phyloP scores from a whole-genome alignment of 2,329 filamentous ascomycete species.

The Hypoxylon sp. region DNA sequence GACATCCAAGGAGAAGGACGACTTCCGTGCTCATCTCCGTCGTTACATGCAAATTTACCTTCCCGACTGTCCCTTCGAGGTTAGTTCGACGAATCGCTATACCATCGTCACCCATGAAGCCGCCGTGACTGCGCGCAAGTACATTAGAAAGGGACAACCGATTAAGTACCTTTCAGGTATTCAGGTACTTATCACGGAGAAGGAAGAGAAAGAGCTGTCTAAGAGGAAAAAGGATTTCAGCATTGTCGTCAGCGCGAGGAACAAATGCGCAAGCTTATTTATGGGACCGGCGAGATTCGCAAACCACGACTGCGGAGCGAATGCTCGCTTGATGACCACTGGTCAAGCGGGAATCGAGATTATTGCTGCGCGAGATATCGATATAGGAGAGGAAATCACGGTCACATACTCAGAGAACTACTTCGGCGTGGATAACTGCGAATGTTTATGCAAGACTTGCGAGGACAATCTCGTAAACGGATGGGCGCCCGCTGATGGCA shows the following conservation, averaged over 20 bases:
- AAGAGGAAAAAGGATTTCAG: conserved; percentile 93
- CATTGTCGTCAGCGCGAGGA: conserved; percentile 93
- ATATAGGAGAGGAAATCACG: conserved; percentile 92
- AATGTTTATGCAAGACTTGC: conserved; percentile 92
- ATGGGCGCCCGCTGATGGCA: conserved; percentile 75
- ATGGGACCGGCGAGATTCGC: conserved; percentile 96
- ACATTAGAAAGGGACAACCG: conserved; percentile 84
- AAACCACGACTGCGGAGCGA: conserved; percentile 96
- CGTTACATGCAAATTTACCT: conserved; percentile 95
- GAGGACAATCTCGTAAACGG: conserved; percentile 83
- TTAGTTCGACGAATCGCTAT: conserved; percentile 92
- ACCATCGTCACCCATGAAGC: conserved; percentile 93
- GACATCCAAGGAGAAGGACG: conserved; percentile 84
- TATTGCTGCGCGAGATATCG: conserved; percentile 84
- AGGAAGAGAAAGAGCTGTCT: conserved; percentile 88
- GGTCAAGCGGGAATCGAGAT: conserved; percentile 92
- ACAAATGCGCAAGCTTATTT: conserved; percentile 91
- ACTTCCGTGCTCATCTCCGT: conserved; percentile 87
- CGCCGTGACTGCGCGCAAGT: conserved; percentile 83
- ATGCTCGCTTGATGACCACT: conserved; percentile 87
- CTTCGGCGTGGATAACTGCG: conserved; percentile 94
- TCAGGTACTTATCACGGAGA: conserved; percentile 90
- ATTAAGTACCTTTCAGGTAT: conserved; percentile 94
- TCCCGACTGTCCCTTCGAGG: conserved; percentile 94
- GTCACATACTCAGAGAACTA: conserved; percentile 97